phyloP scores from a whole-genome alignment of 2,329 filamentous ascomycete species.

The Bipolaris gigantea region DNA sequence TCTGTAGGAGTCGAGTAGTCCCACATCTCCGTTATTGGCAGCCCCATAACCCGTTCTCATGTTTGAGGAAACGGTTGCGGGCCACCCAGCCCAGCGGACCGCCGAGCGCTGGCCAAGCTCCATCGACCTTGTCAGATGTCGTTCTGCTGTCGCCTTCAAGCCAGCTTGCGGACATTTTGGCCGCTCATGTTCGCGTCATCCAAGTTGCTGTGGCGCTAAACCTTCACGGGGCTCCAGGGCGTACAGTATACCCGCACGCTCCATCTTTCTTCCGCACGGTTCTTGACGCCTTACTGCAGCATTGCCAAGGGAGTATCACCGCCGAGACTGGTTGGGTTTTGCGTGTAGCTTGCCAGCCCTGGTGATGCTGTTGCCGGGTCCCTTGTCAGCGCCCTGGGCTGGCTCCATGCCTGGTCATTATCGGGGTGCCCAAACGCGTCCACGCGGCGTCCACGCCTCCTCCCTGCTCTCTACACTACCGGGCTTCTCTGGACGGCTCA shows the following conservation, averaged over 20 bases:
- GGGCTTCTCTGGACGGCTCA: conserved; percentile 14
- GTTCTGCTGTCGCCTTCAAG: conserved; percentile 14
- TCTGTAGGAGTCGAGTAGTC: not conserved
- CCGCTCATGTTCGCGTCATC: conserved; percentile 11
- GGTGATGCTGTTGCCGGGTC: conserved; percentile 17
- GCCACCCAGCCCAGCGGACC: conserved; percentile 11
- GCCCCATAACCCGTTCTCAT: conserved; percentile 7
- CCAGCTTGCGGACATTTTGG: conserved; percentile 15
- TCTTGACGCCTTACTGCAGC: conserved; percentile 16
- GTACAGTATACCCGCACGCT: conserved; percentile 9
- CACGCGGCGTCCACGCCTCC: conserved; percentile 33
- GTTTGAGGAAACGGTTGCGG: conserved; percentile 19
- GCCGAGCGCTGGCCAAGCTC: conserved; percentile 17
- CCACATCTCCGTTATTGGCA: conserved; percentile 21
- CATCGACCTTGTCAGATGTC: conserved; percentile 9
- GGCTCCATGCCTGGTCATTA: conserved; percentile 21
- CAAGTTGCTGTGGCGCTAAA: conserved; percentile 23
- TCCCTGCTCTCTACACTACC: conserved; percentile 14
- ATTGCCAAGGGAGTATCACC: conserved; percentile 9
- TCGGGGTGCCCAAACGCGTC: conserved; percentile 22
- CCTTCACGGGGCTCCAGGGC: conserved; percentile 18
- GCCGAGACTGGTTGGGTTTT: conserved; percentile 2
- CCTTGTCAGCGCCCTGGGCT: conserved; percentile 7
- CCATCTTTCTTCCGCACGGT: conserved; percentile 11
- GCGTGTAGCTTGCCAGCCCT: not conserved